A percentile compares a stretch with the other conserved stretches of the same genome.
Evolutionary conservation across 1,284 basidiomycete species (phyloP).

Genomic region (Fomitopsis pinicola): DNA sequence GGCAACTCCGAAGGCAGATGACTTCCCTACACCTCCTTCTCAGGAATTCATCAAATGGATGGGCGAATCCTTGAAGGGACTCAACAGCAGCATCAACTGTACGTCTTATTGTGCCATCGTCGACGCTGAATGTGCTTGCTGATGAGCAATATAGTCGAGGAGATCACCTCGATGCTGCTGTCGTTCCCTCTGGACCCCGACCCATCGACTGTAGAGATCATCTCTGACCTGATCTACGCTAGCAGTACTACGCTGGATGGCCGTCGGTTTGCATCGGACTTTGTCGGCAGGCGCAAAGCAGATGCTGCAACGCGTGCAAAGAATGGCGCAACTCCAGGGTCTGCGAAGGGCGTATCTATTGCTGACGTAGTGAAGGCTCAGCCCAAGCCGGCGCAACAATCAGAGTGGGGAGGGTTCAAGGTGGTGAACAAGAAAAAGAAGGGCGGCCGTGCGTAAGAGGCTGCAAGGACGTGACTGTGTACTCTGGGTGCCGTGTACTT

Average conservation of each 20-base stretch:
- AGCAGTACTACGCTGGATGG: constrained; percentile 95
- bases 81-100: constrained; percentile 82
- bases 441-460: constrained; percentile 45
- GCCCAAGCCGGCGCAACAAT: constrained; percentile 61
- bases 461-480: neutral
- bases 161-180: constrained; percentile 88
- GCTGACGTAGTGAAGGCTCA: constrained; percentile 88
- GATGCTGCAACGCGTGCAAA: constrained; percentile 59
- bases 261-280: constrained; percentile 89
- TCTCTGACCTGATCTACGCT: constrained; percentile 90
- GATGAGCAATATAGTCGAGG: constrained; percentile 61
- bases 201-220: constrained; percentile 78
- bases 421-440: constrained; percentile 93
- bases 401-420: constrained; percentile 84
- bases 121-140: constrained; percentile 8
- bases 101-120: constrained; percentile 22
- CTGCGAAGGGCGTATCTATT: constrained; percentile 62
- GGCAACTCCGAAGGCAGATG: constrained; percentile 47
- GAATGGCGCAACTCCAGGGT: constrained; percentile 33
- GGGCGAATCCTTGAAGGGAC: constrained; percentile 82
- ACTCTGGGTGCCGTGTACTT: neutral
- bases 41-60: constrained; percentile 93
- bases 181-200: constrained; percentile 90
- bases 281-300: constrained; percentile 80
- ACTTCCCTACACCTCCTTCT: constrained; percentile 64